These are phyloP conservation scores for Wickerhamiella dianesei DNA, from an alignment of 805 yeast species.

Conservation along the genomic window DNA sequence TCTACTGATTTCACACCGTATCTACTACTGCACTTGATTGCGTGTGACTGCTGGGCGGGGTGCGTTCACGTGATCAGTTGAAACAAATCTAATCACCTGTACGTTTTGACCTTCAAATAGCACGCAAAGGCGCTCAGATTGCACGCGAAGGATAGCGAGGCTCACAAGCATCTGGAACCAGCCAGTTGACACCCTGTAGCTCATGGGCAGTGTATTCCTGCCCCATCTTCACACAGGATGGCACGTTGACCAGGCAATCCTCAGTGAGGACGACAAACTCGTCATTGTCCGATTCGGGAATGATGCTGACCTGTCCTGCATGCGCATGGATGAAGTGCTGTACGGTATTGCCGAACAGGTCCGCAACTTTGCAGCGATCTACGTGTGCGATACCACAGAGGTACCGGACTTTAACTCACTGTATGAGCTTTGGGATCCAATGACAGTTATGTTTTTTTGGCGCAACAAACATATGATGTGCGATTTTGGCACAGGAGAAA, in stretches of 20 bases:
- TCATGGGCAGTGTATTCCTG: slow-evolving; percentile 68
- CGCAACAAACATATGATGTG: slow-evolving; percentile 93
- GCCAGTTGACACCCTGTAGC: too few relatives aligned
- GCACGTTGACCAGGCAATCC: slow-evolving; percentile 97
- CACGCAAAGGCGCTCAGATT: too few relatives aligned
- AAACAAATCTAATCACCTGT: too few relatives aligned
- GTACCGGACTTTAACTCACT: slow-evolving; percentile 85
- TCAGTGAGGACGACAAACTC: slow-evolving; percentile 71
- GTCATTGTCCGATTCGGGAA: slow-evolving; percentile 84
- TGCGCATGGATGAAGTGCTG: slow-evolving; percentile 80
- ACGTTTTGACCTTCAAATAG: too few relatives aligned
- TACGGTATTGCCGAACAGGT: slow-evolving; percentile 71
- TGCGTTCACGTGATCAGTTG: too few relatives aligned
- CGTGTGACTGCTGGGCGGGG: too few relatives aligned
- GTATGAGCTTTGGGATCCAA: slow-evolving; percentile 83
- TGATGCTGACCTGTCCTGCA: slow-evolving; percentile 60
- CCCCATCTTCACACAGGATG: slow-evolving; percentile 77
- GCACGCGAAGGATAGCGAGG: too few relatives aligned
- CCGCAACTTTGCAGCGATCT: slow-evolving; percentile 74
- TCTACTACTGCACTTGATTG: too few relatives aligned
- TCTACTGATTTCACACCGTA: too few relatives aligned
- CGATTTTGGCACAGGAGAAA: slow-evolving; percentile 96
- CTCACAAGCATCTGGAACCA: too few relatives aligned
- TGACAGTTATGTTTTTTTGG: slow-evolving; percentile 86
- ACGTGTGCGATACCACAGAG: slow-evolving; percentile 74